These are phyloP conservation scores for Crithidia expoeki DNA, from an alignment of 208 protist genomes.

Conservation along the genomic window DNA sequence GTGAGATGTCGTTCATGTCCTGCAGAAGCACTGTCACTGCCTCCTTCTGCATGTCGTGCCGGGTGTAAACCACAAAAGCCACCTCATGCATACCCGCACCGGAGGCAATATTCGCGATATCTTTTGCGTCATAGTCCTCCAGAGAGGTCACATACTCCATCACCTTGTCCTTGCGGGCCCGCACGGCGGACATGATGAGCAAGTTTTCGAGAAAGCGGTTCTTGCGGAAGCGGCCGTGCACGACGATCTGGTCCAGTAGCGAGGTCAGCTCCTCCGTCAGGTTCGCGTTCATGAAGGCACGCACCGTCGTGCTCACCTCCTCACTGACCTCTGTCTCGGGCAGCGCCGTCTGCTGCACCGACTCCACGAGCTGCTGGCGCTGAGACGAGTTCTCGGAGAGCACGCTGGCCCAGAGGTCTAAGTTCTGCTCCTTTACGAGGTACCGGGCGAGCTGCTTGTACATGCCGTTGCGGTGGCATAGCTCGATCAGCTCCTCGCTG, in stretches of 20 bases:
- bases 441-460: conserved; percentile 98
- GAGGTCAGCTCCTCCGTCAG: conserved; percentile 99
- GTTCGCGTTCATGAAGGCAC: conserved; percentile 99
- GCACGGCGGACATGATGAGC: conserved; percentile 99
- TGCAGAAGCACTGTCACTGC: conserved; percentile 98
- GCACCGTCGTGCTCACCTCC: conserved; percentile 98
- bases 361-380: conserved; percentile 96
- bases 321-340: conserved; percentile 96
- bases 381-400: conserved; percentile 92
- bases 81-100: conserved; percentile 96
- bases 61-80: conserved; percentile 99
- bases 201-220: conserved; percentile 99
- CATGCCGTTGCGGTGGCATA: conserved; percentile 97
- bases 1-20: conserved; percentile 95
- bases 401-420: conserved; percentile 97
- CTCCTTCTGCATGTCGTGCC: conserved; percentile 96
- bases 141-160: conserved; percentile 99
- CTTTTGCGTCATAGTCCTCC: conserved; percentile 98
- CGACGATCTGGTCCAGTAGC: conserved; percentile 99
- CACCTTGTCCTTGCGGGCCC: conserved; percentile 94
- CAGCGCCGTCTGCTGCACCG: conserved; percentile 98
- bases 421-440: conserved; percentile 97
- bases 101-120: conserved; percentile 98
- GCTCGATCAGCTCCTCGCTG: conserved; percentile 97
- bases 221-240: conserved; percentile 97